Evolutionary conservation across 805 yeast genomes (phyloP), one percentile per base, ranked within the genome.

Genomic region (Blastobotrys muscicola): DNA sequence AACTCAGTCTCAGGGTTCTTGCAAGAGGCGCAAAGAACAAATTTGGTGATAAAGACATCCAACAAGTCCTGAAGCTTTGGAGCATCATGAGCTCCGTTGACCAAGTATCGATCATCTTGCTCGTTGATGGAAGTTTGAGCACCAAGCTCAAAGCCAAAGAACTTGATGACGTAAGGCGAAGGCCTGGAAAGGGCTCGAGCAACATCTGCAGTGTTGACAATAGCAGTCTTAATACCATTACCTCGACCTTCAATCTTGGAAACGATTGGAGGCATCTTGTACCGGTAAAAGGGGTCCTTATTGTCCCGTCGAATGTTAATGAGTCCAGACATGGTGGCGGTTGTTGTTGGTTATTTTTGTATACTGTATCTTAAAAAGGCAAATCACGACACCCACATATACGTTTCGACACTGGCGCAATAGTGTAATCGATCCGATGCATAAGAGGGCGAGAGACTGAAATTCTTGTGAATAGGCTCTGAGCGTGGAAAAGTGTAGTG

Each of bases 161-260:
- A 92, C 70, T 92, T 92, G 65, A 92, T 80, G 50, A 92, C 78
- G 61, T 92, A 92, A 30, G 90, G 69, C 32, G 96, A 79, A 30
- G 98, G 97, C 68, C 98, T 81, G 54, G 84, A 85, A 51, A 92
- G 74, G 15, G 97, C 94, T 58, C 95, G 78, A 34, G 97, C 94
- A 49, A 92, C 96, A 60, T 92, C 97, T 33, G 83, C 70, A 44
- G 86, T 78, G 67, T 92, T 92, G 53, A 86, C 77, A 45, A 92
- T 81, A 44, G 90, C 94, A 16, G 98, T 92, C 66, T 87, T 89
- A 69, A 92, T 92, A 80, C 98, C 98, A 70, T 92, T 92, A 71
- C 98, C 98, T 64, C 95, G 78, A 66, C 98, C 98, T 71, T 92
- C 97, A 53, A 85, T 85, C 75, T 92, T 92, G 55, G 96, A 85